Conservation (phyloP, 1,284 basidiomycete genomes). For the Cystobasidiaceae sp. region DNA sequence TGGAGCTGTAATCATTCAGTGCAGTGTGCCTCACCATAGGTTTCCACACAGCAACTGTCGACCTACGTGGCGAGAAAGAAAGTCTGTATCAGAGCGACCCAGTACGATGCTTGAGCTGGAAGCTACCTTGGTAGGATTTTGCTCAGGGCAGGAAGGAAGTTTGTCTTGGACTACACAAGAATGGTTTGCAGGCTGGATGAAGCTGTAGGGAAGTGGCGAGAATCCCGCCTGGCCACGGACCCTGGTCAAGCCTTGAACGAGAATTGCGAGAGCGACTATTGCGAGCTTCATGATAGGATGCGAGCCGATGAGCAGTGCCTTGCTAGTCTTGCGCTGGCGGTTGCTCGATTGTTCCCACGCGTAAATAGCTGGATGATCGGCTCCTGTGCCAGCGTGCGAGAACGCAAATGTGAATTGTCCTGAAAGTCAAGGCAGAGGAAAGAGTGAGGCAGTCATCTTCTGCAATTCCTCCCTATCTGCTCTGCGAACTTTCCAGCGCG, state of each 20-base stretch:
- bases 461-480: no score
- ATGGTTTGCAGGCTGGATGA: conserved; percentile 20
- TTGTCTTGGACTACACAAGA: conserved; percentile 6
- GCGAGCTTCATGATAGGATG: background rate
- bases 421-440: no score
- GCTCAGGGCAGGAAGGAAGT: conserved; percentile 11
- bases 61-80: background rate
- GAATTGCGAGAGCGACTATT: background rate
- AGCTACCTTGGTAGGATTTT: conserved; percentile 4
- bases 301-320: no score
- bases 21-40: conserved; percentile 5
- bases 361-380: no score
- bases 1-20: background rate
- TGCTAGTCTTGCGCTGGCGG: no score
- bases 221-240: conserved; percentile 14
- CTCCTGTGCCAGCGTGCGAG: no score
- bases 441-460: no score
- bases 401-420: no score
- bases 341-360: no score
- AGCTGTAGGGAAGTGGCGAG: conserved; percentile 14
- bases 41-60: conserved; percentile 24
- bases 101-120: background rate
- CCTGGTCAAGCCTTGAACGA: background rate
- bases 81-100: background rate
- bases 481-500: no score